phyloP scores from a whole-genome alignment of 129 eudicot genomes.

The Erigeron canadensis region DNA sequence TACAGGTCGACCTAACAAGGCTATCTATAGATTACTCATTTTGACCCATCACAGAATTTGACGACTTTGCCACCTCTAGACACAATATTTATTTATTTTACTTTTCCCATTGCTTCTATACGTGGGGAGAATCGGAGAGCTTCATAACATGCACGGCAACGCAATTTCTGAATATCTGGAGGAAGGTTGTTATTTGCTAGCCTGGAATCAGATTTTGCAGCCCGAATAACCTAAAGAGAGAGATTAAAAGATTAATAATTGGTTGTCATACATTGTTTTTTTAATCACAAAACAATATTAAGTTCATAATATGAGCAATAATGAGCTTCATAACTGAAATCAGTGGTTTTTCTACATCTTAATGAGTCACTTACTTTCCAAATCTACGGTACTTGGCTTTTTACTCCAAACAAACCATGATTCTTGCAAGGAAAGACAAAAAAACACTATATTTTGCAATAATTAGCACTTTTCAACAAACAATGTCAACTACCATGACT shows the following conservation, averaged over 20 bases:
- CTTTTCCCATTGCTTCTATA: slow-evolving; percentile 96
- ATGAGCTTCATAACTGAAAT: too few relatives aligned
- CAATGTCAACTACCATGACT: background rate
- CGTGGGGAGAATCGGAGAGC: slow-evolving; percentile 86
- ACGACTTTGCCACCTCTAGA: background rate
- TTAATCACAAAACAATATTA: background rate
- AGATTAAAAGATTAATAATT: slow-evolving; percentile 15
- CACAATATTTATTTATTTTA: slow-evolving; percentile 18
- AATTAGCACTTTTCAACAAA: background rate
- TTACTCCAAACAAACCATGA: background rate
- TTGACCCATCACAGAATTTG: background rate
- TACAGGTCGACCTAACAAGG: background rate
- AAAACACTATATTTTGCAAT: background rate
- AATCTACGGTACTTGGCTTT: background rate
- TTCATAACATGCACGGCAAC: slow-evolving; percentile 93
- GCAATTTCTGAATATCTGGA: slow-evolving; percentile 84
- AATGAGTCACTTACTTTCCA: too few relatives aligned
- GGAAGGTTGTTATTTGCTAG: slow-evolving; percentile 94
- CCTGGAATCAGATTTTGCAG: slow-evolving; percentile 96
- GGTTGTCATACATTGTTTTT: background rate
- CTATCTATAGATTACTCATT: background rate
- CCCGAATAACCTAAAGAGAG: slow-evolving; percentile 79
- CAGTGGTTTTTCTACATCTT: background rate
- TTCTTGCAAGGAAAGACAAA: background rate
- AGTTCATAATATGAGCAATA: background rate